A percentile compares a stretch with the other conserved stretches of the same genome.
Conservation (phyloP, 129 eudicot species). For the Saussurea involucrata region DNA sequence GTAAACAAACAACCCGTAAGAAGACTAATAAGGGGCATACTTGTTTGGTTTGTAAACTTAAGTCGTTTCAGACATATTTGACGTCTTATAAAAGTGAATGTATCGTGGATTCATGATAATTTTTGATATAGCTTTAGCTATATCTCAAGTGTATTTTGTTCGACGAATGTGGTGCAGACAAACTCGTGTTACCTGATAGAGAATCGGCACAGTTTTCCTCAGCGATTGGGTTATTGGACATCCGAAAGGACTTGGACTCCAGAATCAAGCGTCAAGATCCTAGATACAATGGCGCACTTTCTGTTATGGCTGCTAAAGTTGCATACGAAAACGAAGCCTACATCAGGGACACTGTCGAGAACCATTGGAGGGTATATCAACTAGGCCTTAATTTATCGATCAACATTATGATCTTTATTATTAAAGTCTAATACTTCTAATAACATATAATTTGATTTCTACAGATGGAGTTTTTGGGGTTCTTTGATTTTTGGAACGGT, state of each 20-base stretch:
- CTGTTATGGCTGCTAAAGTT: slow-evolving; percentile 63
- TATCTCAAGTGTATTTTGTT: not conserved
- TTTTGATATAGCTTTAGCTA: not conserved
- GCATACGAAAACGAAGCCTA: slow-evolving; percentile 59
- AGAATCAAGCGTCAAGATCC: slow-evolving; percentile 42
- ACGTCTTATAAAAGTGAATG: not conserved
- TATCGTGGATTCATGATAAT: too few relatives aligned
- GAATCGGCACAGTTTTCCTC: slow-evolving; percentile 34
- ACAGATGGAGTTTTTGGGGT: slow-evolving; percentile 55
- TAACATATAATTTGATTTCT: slow-evolving; percentile 5
- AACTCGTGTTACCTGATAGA: slow-evolving; percentile 24
- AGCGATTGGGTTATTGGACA: slow-evolving; percentile 26
- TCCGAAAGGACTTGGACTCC: slow-evolving; percentile 38
- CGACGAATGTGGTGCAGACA: slow-evolving; percentile 17
- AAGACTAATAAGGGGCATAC: not conserved
- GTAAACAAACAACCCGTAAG: too few relatives aligned
- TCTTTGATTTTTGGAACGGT: slow-evolving; percentile 54
- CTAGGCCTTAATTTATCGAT: not conserved
- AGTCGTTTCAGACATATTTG: not conserved
- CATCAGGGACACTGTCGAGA: slow-evolving; percentile 36
- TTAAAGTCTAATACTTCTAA: not conserved
- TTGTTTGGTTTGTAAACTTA: too few relatives aligned
- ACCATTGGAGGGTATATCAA: slow-evolving; percentile 58
- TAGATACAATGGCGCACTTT: slow-evolving; percentile 44
- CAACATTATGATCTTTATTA: not conserved